Evolutionary conservation across 116 monocot genomes (phyloP), one percentile per base, ranked within the genome.

Genomic region (Iris pallida): DNA sequence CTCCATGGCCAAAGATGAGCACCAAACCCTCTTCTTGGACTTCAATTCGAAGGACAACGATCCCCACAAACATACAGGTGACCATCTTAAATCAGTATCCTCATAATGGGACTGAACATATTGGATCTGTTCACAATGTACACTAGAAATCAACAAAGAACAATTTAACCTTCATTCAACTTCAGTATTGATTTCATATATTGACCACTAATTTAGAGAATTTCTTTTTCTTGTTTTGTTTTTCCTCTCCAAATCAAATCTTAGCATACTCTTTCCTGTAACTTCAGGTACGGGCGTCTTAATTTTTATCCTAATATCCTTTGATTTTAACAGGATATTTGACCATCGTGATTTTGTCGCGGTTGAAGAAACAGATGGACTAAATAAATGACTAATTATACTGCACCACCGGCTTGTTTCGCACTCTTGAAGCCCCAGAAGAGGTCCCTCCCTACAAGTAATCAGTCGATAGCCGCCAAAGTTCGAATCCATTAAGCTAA

Each of bases 351-450:
- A 42, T 67, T 67, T 67, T 54, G 54, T 41, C 55, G 54, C 67
- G 2, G 5, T 43, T 6, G 4, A 43, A 16, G 16, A 44, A 4
- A 61, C 43, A 15, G 43, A 12, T 65, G 3, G 16, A 43, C 44
- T 62, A 9, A 64, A 64, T 48, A 0, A 44, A 12, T 40, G 42
- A 42, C 67, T 67, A 67, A 67, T 53, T 13, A 54, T 20, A 67
- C 61, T 40, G 9, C 9, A 20, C 4, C 1, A 13, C 49, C 4
- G 13, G 11, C 49, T 9, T 51, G 49, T 9, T 51, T 51, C 4
- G 13, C 49, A 51, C 49, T 10, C 40, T 59, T 40, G 40, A 59
- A 12, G 20, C 40, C 20, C 20, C 20, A 0, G 57, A 59, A 59
- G 59, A 40, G 59, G 20, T 59, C 0, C 10, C 59, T 59, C 0